Evolutionary conservation across 164 flowering plant species (phyloP), one percentile per base, ranked within the genome.

Genomic region (Cinnamomum micranthum): DNA sequence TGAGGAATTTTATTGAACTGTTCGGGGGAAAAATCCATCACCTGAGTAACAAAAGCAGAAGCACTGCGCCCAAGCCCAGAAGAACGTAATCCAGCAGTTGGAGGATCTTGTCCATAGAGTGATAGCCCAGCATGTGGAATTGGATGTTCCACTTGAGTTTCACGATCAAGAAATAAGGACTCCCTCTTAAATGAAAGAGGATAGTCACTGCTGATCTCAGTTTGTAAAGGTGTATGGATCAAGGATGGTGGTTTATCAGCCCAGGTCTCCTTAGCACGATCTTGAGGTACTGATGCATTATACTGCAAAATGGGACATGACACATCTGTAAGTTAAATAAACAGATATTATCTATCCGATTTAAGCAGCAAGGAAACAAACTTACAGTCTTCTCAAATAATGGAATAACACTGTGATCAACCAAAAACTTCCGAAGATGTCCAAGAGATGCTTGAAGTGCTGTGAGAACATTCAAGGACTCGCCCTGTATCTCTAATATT

Each of bases 401-500:
- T 69, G 98, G 93, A 83, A 93, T 79, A 68, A 95, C 91, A 78
- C 90, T 88, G 23, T 87, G 97, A 80, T 95, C 99, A 35, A 92
- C 97, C 86, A 95, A 84, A 74, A 94, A 95, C 80, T 93, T 95
- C 77, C 99, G 85, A 17, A 93, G 82, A 77, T 91, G 97, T 20
- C 94, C 91, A n/a, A 90, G 80, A 31, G 90, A 89, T 68, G 91
- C 89, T 81, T 94, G 95, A 23, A 95, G 82, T 47, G 95, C 98
- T 79, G 89, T 89, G 25, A 82, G 84, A 81, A 95, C 98, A 82
- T 92, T 92, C 31, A 74, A 58, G 10, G 89, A 80, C 77, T 94
- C 98, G 47, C 98, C 99, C 67, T 93, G 98, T 77, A 95, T 68
- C 74, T 94, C 98, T 65, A 95, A 88, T 70, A 95, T 83, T 79